Base-by-base conservation (phyloP, 75 land plant species). In the Selaginella moellendorffii region DNA sequence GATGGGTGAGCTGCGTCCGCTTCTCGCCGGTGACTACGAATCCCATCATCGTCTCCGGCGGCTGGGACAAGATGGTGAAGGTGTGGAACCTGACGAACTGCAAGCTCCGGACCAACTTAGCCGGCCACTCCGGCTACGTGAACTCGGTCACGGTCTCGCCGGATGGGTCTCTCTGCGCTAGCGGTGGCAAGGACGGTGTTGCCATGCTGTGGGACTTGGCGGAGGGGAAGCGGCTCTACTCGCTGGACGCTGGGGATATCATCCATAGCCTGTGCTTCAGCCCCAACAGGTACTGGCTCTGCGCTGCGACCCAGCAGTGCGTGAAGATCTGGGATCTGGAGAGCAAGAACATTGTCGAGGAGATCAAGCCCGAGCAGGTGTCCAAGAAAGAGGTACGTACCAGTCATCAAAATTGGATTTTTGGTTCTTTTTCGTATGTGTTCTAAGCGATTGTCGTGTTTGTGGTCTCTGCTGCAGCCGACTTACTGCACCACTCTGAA, bases 301-400 rank as follows among this genome's bases (percentile, higher is more conserved):
- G 92, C 65, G 92, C 92, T 28, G 91, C 88, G 0, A 87, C 92
- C 0, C 78, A 86, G 78, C 24, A 62, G 8, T 72, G 74, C 29
- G 76, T 86, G 17, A 86, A 81, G 84, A 84, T 87, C 51, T 87
- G 90, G 95, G 95, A 88, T 69, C 65, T 88, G 64, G 95, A 88
- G 79, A 85, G 89, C 78, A 88, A 88, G 81, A 74, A 71, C 68
- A 67, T 85, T 68, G 89, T 88, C 18, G 79, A 78, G 54, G 95
- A 88, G 42, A 64, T 82, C 24, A 78, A 70, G 72, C 77, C 83
- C n/a, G 89, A 88, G 31, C 77, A 81, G 74, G 20, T 62, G 31
- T 36, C 61, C 58, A 62, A 58, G 65, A 54, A 25, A 62, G 67
- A 20, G 21, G 1, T 9, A 19, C 1, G 30, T 25, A 62, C 27